Base-by-base conservation (phyloP, 768 basidiomycete species). In the Trametes gibbosa region DNA sequence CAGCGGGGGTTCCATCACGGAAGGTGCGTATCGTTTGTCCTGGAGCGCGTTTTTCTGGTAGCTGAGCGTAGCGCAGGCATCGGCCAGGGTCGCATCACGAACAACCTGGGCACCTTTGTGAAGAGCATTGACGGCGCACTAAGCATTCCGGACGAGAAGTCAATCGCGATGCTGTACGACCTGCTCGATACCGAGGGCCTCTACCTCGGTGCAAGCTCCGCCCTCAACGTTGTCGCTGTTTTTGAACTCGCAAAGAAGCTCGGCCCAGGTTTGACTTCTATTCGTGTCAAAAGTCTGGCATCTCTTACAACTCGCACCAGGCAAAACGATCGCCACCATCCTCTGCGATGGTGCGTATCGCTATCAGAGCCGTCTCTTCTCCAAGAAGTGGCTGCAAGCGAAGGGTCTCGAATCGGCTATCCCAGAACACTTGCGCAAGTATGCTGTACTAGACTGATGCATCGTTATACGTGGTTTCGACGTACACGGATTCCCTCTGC, bases 281-380 rank as follows among this genome's bases (percentile, higher is more conserved):
- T 21, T 12, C 60, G 32, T 63, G 1, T 5, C n/a, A 1, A 24
- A 13, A 7, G 21, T n/a, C 51, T 27, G 23, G 25, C 12, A 2
- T 24, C 29, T 4, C 3, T 50, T 50, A 47, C 42, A 24, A n/a
- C 42, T 53, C 53, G 37, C 37, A 45, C 29, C 61, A 94, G 91
- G 90, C 35, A 88, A 89, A 21, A 92, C 81, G 16, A 79, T 98
- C 27, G 94, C 86, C 1, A 99, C 97, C 5, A 81, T 98, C 52
- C 75, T 99, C 39, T 92, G 90, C 72, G 97, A 99, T 69, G 97
- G 96, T 7, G 97, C 97, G 45, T 96, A 98, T 69, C 84, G 97
- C 69, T 97, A 99, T 70, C 97, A 98, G 76, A 95, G 92, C 61
- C 83, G 97, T 12, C 76, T 99, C 35, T 99, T 99, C 77, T 97